Evolutionary conservation across 176 grass and related monocot species (phyloP).

Genomic region (Melocanna baccifera): DNA sequence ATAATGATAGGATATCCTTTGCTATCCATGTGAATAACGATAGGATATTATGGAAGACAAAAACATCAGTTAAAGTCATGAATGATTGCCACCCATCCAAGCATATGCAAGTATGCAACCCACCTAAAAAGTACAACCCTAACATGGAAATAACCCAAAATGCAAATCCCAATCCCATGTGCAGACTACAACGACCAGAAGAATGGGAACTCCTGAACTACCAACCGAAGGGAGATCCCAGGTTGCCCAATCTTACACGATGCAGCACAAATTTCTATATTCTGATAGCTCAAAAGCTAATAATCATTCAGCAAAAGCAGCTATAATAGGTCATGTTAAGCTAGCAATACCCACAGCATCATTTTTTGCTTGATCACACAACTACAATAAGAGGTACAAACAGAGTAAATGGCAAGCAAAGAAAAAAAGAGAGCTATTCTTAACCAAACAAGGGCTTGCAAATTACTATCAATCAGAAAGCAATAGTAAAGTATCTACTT

Average conservation of each 20-base stretch:
- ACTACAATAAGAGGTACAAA: background rate
- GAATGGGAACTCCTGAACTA: background rate
- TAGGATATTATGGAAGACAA: background rate
- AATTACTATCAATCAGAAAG: too few species aligned
- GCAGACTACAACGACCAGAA: conserved; percentile 21
- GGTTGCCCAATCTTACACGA: background rate
- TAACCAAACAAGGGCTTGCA: background rate
- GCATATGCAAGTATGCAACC: background rate
- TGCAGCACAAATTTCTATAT: background rate
- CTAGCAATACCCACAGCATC: too few species aligned
- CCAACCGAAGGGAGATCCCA: background rate
- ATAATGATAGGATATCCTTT: background rate
- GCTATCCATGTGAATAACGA: conserved; percentile 9
- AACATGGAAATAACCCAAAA: conserved; percentile 35
- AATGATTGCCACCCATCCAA: conserved; percentile 34
- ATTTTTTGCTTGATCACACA: background rate
- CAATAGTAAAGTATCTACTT: background rate
- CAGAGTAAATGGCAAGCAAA: background rate
- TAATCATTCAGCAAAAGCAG: background rate
- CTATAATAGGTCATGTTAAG: background rate
- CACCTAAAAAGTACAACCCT: conserved; percentile 17
- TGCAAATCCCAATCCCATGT: conserved; percentile 8
- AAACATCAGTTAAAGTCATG: background rate
- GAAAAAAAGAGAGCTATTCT: background rate
- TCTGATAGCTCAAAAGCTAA: background rate